Evolutionary conservation across 257 asterid species (phyloP), one percentile per base, ranked within the genome.

Genomic region (Eustoma russellianum): DNA sequence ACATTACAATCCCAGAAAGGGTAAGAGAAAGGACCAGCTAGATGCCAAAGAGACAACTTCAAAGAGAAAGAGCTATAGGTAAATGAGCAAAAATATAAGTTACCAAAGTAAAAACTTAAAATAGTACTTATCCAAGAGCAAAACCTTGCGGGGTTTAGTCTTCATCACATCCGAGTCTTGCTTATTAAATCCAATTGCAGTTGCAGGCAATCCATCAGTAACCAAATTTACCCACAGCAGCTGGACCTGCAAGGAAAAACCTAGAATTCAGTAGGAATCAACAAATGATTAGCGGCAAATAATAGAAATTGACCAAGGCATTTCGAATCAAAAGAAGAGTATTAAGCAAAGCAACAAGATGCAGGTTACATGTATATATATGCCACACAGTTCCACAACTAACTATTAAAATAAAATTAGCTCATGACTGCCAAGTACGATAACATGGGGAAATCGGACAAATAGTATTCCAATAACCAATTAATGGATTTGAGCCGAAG

Each of bases 211-310:
- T 38, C 99, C 99, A 72, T 92, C 99, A 62, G 97, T 92, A 50
- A 92, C 99, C 78, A 92, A 77, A 77, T 92, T 92, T 69, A 92
- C 99, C 99, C 99, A 92, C 54, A 92, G 97, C 75, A 92, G 75
- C 73, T 92, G 99, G 78, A 92, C 97, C 98, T 92, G 86, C 44
- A 67, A 46, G 40, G 64, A 50, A 72, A 72, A 24, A 64, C 35
- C 43, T 8, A 38, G 9, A 38, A 4, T 5, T 38, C 43, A 38
- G 9, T 38, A 38, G 9, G 2, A 38, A 1, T 38, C 43, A 11
- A 4, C 2, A 38, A 38, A 38, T 7, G 2, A 38, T 38, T 38
- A 38, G 43, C 12, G 12, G 11, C 68, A 67, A 53, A 55, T 55
- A 41, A 48, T 61, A 48, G 50, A 19, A 46, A 13, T 12, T 7